These are phyloP conservation scores for Heterobasidion irregulare DNA, from an alignment of 1,284 basidiomycete species.

Conservation along the genomic window DNA sequence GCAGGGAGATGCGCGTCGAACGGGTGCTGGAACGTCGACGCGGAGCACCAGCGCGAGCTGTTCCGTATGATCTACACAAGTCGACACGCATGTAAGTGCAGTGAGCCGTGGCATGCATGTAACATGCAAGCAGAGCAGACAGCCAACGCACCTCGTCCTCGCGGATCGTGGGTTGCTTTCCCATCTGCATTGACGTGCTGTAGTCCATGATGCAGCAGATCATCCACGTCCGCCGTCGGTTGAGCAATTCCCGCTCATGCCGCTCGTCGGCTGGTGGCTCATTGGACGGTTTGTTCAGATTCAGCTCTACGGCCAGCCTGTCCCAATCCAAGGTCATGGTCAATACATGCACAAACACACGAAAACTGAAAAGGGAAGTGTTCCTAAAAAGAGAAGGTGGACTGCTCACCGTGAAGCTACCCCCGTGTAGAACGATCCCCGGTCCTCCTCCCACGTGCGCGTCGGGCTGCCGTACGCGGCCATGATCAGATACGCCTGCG, in stretches of 20 bases:
- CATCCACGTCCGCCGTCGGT: slow-evolving; percentile 38
- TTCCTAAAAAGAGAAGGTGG: too few species aligned
- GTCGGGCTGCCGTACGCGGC: slow-evolving; percentile 72
- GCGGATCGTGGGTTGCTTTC: slow-evolving; percentile 34
- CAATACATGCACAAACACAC: neutral
- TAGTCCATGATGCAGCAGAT: slow-evolving; percentile 39
- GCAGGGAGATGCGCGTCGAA: slow-evolving; percentile 21
- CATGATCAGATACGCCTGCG: slow-evolving; percentile 65
- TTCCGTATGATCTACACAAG: slow-evolving; percentile 17
- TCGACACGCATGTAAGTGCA: neutral
- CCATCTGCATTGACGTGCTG: slow-evolving; percentile 33
- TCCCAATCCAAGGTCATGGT: neutral
- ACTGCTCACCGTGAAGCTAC: slow-evolving; percentile 57
- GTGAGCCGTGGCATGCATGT: slow-evolving; percentile 10
- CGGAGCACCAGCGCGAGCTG: slow-evolving; percentile 14
- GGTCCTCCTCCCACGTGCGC: slow-evolving; percentile 73
- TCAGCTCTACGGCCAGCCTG: slow-evolving; percentile 36
- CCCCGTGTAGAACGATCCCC: slow-evolving; percentile 76
- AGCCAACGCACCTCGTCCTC: slow-evolving; percentile 26
- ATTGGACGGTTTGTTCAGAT: slow-evolving; percentile 29
- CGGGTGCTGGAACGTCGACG: slow-evolving; percentile 19
- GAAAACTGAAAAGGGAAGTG: neutral
- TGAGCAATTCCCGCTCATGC: slow-evolving; percentile 35
- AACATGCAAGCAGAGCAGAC: neutral
- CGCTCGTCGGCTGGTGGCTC: slow-evolving; percentile 25